phyloP scores from a whole-genome alignment of 805 yeast species.

The Schizosaccharomyces pombe region DNA sequence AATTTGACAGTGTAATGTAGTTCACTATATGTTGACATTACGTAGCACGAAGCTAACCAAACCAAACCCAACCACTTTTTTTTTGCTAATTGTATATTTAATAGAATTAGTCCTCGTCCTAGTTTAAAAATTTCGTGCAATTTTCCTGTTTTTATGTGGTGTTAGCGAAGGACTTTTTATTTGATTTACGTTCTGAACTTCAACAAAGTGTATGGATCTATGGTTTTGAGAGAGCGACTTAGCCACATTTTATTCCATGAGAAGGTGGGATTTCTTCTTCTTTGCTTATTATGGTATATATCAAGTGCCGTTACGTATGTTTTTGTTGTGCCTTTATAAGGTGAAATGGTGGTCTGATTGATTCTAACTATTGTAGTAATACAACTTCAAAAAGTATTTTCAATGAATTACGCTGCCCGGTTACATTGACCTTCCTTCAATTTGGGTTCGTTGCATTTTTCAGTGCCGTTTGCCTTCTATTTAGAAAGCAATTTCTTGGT shows the following conservation, averaged over 20 bases:
- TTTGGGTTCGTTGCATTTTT: conserved; percentile 46
- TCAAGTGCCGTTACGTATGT: conserved; percentile 42
- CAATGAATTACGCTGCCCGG: conserved; percentile 47
- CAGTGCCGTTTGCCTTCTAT: conserved; percentile 25
- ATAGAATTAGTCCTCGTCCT: too few species aligned
- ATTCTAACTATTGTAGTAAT: conserved; percentile 15
- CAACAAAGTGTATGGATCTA: background rate
- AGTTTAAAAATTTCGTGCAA: too few species aligned
- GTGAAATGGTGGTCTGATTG: too few species aligned
- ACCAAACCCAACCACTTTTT: too few species aligned
- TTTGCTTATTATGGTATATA: conserved; percentile 62
- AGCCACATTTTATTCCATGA: background rate
- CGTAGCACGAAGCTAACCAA: background rate
- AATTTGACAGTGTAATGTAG: too few species aligned
- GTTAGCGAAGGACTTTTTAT: too few species aligned
- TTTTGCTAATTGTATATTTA: too few species aligned
- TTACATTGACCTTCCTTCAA: conserved; percentile 75
- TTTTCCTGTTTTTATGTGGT: too few species aligned
- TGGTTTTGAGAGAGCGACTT: background rate
- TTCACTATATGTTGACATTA: background rate
- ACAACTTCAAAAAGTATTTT: conserved; percentile 62
- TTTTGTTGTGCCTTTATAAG: too few species aligned
- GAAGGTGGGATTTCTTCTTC: conserved; percentile 18
- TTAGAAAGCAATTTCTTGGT: conserved; percentile 16
- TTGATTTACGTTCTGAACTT: too few species aligned